These are phyloP conservation scores for Leccinum subgranulosum DNA, from an alignment of 768 basidiomycete species.

Conservation along the genomic window DNA sequence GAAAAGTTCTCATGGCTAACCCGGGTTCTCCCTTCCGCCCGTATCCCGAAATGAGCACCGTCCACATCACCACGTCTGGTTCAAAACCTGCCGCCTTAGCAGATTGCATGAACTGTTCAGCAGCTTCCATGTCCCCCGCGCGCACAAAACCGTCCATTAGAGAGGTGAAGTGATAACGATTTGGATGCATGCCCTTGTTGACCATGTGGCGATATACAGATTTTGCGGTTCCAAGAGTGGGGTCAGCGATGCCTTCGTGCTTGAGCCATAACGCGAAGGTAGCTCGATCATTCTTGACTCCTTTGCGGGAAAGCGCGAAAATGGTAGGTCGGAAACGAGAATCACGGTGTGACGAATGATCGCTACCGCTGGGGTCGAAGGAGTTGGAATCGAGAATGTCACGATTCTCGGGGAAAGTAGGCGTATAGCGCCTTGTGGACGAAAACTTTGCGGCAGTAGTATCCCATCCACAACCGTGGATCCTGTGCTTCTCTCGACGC, in stretches of 20 bases:
- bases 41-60: slow-evolving; percentile 71
- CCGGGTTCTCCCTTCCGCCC: slow-evolving; percentile 57
- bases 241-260: slow-evolving; percentile 53
- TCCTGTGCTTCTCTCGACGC: slow-evolving; percentile 47
- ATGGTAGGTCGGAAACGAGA: slow-evolving; percentile 40
- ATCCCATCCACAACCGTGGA: slow-evolving; percentile 48
- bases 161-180: slow-evolving; percentile 67
- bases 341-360: slow-evolving; percentile 30
- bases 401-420: slow-evolving; percentile 4
- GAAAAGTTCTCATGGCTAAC: slow-evolving; percentile 53
- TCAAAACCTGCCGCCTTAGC: slow-evolving; percentile 48
- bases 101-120: slow-evolving; percentile 52
- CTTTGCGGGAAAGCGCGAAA: slow-evolving; percentile 44
- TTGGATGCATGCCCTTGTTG: slow-evolving; percentile 66
- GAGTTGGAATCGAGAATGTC: slow-evolving; percentile 21
- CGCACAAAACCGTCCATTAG: slow-evolving; percentile 72
- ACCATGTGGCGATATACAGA: slow-evolving; percentile 58
- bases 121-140: slow-evolving; percentile 56
- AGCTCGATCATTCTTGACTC: slow-evolving; percentile 52
- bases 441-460: slow-evolving; percentile 39
- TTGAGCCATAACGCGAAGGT: slow-evolving; percentile 62
- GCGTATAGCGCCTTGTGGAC: slow-evolving; percentile 21
- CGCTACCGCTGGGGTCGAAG: slow-evolving; percentile 52
- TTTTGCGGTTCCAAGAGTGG: slow-evolving; percentile 50
- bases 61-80: slow-evolving; percentile 69